Evolutionary conservation across 129 eudicot genomes (phyloP), one percentile per base, ranked within the genome.

Genomic region (Pulicaria dysenterica): DNA sequence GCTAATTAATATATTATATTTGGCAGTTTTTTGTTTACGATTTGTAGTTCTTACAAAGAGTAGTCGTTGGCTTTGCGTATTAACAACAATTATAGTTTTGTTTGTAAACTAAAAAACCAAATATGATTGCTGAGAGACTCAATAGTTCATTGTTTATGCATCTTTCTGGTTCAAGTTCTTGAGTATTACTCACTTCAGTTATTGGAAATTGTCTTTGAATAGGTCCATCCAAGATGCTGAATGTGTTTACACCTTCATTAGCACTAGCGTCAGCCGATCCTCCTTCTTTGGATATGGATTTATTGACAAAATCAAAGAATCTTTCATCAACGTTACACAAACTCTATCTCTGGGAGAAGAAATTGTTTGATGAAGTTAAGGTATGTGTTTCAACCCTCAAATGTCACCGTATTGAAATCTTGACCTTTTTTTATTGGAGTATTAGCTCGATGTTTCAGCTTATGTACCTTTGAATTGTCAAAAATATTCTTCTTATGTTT

Each of bases 311-410:
- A 75, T 88, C 89, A 14, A 79, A 73, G 77, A 86, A 76, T 73
- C 91, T 95, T 77, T 94, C 99, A 67, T 88, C 96, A 4, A 88
- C 96, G 42, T 77, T 95, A 43, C 96, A 88, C 48, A 90, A 95
- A 75, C 83, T 95, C 17, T 80, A 84, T 67, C 87, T 95, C 8
- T 95, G 99, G 99, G 99, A 95, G 85, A 95, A 90, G 81, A 95
- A 95, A 80, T 81, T 95, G 72, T 90, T 80, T 61, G 94, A 95
- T 66, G 97, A 95, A 83, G 96, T 95, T 55, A 92, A 87, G 95
- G 96, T 87, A 79, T 70, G 77, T 53, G 67, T 74, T 51, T n/a
- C n/a, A 13, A 53, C 19, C 11, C 43, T 62, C 59, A 13, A 38
- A 4, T 40, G 12, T 61, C 48, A 41, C 14, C 31, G 5, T 14